phyloP scores from a whole-genome alignment of 768 basidiomycete genomes.

The Amyloporia xantha region DNA sequence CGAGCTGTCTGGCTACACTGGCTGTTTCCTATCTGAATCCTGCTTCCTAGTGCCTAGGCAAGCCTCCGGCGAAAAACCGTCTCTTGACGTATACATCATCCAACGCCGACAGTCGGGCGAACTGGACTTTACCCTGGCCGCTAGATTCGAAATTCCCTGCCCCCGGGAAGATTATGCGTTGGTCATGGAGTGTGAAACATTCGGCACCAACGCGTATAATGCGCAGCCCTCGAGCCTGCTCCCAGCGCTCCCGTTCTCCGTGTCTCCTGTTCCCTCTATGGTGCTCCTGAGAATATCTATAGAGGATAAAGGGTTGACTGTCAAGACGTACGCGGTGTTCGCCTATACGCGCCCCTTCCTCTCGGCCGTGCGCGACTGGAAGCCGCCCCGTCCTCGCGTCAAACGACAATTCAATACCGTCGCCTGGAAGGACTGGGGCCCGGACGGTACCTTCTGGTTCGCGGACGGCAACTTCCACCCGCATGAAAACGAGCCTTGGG shows the following conservation, averaged over 20 bases:
- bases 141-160: not conserved
- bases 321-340: not conserved
- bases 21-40: too few relatives aligned
- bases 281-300: not conserved
- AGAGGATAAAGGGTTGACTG: not conserved
- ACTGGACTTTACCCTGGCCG: not conserved
- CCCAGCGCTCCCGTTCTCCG: not conserved
- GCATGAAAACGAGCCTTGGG: too few relatives aligned
- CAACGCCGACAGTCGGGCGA: not conserved
- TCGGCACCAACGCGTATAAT: not conserved
- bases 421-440: not conserved
- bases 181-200: not conserved
- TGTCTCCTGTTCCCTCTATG: not conserved
- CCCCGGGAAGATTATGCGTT: not conserved
- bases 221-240: not conserved
- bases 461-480: not conserved
- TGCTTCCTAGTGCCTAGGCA: not conserved
- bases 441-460: not conserved
- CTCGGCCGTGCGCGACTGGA: not conserved
- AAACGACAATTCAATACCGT: not conserved
- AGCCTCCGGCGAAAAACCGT: not conserved
- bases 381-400: not conserved
- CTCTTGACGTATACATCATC: not conserved
- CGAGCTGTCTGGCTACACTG: too few relatives aligned
- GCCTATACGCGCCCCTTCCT: not conserved